These are phyloP conservation scores for Heritiera fomes DNA, from an alignment of 345 rosid genomes.

Conservation along the genomic window DNA sequence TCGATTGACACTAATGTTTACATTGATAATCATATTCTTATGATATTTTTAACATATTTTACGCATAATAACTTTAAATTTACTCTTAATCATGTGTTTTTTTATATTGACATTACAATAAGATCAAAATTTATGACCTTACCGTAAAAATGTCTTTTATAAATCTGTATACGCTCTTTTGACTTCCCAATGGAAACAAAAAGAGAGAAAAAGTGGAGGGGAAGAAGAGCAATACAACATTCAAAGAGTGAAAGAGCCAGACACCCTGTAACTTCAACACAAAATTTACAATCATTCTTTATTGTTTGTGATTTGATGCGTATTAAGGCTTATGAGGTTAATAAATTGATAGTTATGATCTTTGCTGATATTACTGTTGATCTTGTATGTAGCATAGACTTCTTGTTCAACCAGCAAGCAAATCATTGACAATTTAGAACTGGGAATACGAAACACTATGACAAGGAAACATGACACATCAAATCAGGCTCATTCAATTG, in stretches of 20 bases:
- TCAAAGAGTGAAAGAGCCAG: not conserved
- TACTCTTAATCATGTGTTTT: no score
- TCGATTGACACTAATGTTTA: no score
- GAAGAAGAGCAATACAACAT: not conserved
- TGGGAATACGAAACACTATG: not conserved
- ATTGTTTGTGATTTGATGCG: not conserved
- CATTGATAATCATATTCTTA: no score
- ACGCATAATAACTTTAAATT: no score
- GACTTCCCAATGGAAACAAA: not conserved
- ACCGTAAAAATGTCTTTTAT: not conserved
- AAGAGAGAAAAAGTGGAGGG: not conserved
- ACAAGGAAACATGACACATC: constrained; percentile 5
- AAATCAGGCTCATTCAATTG: not conserved
- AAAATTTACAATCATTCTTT: not conserved
- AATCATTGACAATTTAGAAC: not conserved
- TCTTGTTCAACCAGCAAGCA: not conserved
- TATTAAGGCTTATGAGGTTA: not conserved
- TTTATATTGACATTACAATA: no score
- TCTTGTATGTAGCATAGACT: not conserved
- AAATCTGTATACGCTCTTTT: not conserved
- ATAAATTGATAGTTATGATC: not conserved
- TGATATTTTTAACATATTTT: no score
- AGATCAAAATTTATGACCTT: no score
- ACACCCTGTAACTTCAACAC: not conserved
- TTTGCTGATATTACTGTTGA: not conserved